phyloP scores from a whole-genome alignment of 805 yeast species.

The Saturnispora diversa region DNA sequence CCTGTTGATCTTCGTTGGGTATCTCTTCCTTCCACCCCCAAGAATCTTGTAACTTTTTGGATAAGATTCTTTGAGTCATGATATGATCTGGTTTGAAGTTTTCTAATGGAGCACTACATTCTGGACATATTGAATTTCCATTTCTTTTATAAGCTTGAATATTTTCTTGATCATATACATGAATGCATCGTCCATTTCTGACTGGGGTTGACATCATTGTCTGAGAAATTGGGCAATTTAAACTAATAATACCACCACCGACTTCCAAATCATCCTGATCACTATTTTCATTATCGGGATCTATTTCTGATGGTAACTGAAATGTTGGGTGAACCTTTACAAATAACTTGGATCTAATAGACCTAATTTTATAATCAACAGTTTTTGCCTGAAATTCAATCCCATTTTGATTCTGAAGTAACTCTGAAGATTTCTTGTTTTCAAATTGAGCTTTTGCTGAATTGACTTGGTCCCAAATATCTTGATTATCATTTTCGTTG shows the following conservation, averaged over 20 bases:
- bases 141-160: conserved; percentile 31
- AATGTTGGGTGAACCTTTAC: conserved; percentile 52
- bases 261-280: conserved; percentile 51
- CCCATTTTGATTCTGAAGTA: conserved; percentile 5
- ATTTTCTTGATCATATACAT: conserved; percentile 49
- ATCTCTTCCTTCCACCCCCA: conserved; percentile 10
- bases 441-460: neutral
- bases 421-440: neutral
- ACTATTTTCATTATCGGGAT: conserved; percentile 24
- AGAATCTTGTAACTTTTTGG: conserved; percentile 6
- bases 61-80: conserved; percentile 14
- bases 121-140: conserved; percentile 44
- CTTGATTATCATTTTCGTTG: neutral
- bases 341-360: conserved; percentile 24
- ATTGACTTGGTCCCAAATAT: neutral
- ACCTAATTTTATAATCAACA: neutral
- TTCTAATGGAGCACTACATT: conserved; percentile 32
- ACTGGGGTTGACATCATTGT: conserved; percentile 46
- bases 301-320: conserved; percentile 41
- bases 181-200: conserved; percentile 49
- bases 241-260: conserved; percentile 62
- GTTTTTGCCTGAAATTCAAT: conserved; percentile 8
- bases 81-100: conserved; percentile 13
- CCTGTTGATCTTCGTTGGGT: conserved; percentile 2
- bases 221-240: conserved; percentile 60